Percentiles rank a stretch among this genome's conserved stretches.
phyloP scores from a whole-genome alignment of 441 rosid genomes.

The Aquilaria agallochum region DNA sequence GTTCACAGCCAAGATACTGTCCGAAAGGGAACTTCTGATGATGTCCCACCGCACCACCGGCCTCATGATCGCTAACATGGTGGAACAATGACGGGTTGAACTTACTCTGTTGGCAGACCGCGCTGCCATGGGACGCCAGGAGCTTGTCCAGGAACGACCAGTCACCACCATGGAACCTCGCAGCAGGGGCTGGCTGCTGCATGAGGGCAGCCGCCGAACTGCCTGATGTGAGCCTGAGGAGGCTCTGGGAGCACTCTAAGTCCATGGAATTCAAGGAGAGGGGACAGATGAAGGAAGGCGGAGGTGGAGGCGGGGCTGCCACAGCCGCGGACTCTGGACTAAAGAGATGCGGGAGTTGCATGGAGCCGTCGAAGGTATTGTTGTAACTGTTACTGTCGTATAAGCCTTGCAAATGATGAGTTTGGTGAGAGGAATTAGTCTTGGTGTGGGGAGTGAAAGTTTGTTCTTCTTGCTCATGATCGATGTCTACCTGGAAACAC shows the following conservation, averaged over 20 bases:
- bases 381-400: constrained; percentile 8
- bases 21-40: constrained; percentile 35
- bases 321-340: constrained; percentile 42
- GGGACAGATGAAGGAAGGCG: constrained; percentile 22
- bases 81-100: constrained; percentile 1
- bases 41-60: constrained; percentile 5
- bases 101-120: constrained; percentile 16
- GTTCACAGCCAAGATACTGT: constrained; percentile 37
- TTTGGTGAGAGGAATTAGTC: constrained; percentile 16
- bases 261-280: constrained; percentile 31
- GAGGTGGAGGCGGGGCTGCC: constrained; percentile 3
- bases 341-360: constrained; percentile 64
- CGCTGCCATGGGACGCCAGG: constrained; percentile 36
- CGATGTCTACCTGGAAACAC: constrained; percentile 6
- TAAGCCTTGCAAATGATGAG: constrained; percentile 23
- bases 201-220: constrained; percentile 9
- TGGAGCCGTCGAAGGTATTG: constrained; percentile 24
- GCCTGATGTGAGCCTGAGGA: constrained; percentile 40
- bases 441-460: constrained; percentile 15
- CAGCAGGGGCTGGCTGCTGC: constrained; percentile 22
- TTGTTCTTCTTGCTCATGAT: background rate
- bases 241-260: constrained; percentile 42
- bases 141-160: constrained; percentile 78
- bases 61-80: constrained; percentile 16
- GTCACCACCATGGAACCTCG: constrained; percentile 38